Evolutionary conservation across 169 alveolate species (phyloP), one percentile per base, ranked within the genome.

Genomic region (Babesia caballi): DNA sequence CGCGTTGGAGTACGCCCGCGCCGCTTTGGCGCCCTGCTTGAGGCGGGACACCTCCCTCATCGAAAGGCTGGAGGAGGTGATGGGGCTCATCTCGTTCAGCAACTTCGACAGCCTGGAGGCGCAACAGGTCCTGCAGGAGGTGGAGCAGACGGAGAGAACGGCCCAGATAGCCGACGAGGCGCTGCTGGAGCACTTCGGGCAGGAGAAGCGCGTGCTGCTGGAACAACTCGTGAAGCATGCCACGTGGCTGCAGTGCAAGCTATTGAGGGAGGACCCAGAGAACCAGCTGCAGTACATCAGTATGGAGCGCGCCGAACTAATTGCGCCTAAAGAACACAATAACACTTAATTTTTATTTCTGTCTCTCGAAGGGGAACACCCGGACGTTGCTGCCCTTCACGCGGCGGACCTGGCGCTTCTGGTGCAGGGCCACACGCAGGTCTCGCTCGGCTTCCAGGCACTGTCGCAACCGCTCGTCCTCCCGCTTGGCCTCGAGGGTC

Each of bases 151-250:
- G 41, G 74, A 84, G 42, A 83, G 63, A 35, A 84, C 88, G 25
- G 73, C 90, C 19, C 54, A 44, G 69, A 50, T 76, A 32, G 85
- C 81, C 33, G 93, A 88, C 53, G 76, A 81, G 42, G 82, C 87
- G 12, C 60, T 88, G 28, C 54, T 88, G 51, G 76, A 68, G 35
- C 81, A 82, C 52, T 84, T 72, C 66, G 68, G 75, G 53, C 83
- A 81, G 49, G 91, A 83, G 52, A 44, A 74, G 54, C 44, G 66
- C 35, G 41, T 54, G 9, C 53, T 46, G n/a, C 53, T 76, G 49
- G 85, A 66, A 33, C 1, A 41, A 14, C 59, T 76, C n/a, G 66
- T 67, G 23, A 76, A 76, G 50, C 82, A 76, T 27, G 50, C 81
- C 21, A n/a, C 30, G 25, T 76, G 85, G 85, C 60, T 76, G 41